phyloP scores from a whole-genome alignment of 2,329 filamentous ascomycete genomes.

The Aspergillus sergii region DNA sequence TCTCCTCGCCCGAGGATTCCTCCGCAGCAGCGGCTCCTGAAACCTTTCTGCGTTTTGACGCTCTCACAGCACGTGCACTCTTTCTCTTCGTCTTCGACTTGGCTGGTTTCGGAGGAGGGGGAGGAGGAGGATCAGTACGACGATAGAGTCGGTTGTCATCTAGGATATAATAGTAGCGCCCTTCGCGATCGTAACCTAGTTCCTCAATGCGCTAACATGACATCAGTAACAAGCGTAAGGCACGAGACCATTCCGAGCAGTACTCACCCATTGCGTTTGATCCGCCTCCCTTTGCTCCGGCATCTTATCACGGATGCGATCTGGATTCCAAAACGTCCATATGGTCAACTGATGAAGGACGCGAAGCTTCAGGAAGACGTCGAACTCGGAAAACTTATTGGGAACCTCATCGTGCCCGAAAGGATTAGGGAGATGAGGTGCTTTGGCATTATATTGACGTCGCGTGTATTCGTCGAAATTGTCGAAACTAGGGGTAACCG shows the following conservation, averaged over 20 bases:
- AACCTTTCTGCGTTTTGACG: constrained; percentile 71
- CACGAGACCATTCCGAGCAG: neutral
- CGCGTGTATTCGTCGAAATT: constrained; percentile 93
- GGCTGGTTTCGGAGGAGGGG: constrained; percentile 55
- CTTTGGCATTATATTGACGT: constrained; percentile 83
- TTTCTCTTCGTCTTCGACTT: constrained; percentile 68
- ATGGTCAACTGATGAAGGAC: constrained; percentile 86
- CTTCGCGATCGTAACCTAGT: constrained; percentile 80
- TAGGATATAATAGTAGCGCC: constrained; percentile 84
- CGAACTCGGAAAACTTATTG: constrained; percentile 75
- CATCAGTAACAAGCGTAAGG: constrained; percentile 13
- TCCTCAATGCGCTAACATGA: constrained; percentile 46
- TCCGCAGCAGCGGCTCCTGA: constrained; percentile 43
- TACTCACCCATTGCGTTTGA: constrained; percentile 78
- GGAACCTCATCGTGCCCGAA: constrained; percentile 78
- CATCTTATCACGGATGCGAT: constrained; percentile 84
- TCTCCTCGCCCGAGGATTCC: constrained; percentile 47
- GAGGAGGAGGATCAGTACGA: constrained; percentile 70
- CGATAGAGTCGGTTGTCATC: constrained; percentile 95
- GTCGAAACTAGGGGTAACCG: constrained; percentile 62
- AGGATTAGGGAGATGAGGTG: constrained; percentile 72
- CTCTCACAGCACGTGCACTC: constrained; percentile 64
- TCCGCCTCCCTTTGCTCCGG: constrained; percentile 78
- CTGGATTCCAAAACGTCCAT: constrained; percentile 86
- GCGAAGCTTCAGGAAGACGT: constrained; percentile 74